Evolutionary conservation across 176 grass and related monocot genomes (phyloP).

Genomic region (Hyparrhenia diplandra): DNA sequence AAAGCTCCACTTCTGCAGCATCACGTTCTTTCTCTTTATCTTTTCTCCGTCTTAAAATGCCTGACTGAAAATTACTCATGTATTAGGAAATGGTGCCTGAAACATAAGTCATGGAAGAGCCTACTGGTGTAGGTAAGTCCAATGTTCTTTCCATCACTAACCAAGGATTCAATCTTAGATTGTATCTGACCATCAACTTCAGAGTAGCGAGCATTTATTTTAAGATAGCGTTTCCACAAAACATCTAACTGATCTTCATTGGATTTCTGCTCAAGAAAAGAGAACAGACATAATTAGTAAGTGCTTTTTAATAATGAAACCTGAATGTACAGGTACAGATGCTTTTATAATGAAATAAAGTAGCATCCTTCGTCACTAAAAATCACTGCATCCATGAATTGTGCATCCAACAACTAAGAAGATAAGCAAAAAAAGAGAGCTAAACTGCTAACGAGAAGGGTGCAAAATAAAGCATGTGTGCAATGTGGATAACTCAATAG

Average conservation of each 20-base stretch:
- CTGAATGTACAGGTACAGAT: background rate
- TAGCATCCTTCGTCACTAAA: background rate
- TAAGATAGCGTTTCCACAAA: slow-evolving; percentile 63
- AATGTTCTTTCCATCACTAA: slow-evolving; percentile 30
- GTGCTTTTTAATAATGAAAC: slow-evolving; percentile 15
- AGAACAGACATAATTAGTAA: slow-evolving; percentile 1
- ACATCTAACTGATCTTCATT: slow-evolving; percentile 61
- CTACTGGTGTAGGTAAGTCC: background rate
- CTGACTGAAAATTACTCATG: slow-evolving; percentile 47
- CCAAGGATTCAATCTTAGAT: slow-evolving; percentile 69
- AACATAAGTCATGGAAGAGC: background rate
- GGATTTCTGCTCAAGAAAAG: slow-evolving; percentile 63
- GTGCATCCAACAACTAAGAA: slow-evolving; percentile 18
- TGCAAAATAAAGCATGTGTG: background rate
- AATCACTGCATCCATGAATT: background rate
- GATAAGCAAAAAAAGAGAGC: slow-evolving; percentile 7
- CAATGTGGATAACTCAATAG: background rate
- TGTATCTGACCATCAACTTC: slow-evolving; percentile 72
- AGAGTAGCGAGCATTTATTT: slow-evolving; percentile 58
- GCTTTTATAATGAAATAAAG: background rate
- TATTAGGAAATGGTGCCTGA: slow-evolving; percentile 22
- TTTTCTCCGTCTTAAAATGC: slow-evolving; percentile 62
- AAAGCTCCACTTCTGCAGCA: slow-evolving; percentile 66
- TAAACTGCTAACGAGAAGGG: slow-evolving; percentile 5
- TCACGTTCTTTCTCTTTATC: slow-evolving; percentile 84